A percentile compares a stretch with the other conserved stretches of the same genome.
These are phyloP conservation scores for Trichoderma guizhouense DNA, from an alignment of 2,329 filamentous ascomycete species.

Conservation along the genomic window DNA sequence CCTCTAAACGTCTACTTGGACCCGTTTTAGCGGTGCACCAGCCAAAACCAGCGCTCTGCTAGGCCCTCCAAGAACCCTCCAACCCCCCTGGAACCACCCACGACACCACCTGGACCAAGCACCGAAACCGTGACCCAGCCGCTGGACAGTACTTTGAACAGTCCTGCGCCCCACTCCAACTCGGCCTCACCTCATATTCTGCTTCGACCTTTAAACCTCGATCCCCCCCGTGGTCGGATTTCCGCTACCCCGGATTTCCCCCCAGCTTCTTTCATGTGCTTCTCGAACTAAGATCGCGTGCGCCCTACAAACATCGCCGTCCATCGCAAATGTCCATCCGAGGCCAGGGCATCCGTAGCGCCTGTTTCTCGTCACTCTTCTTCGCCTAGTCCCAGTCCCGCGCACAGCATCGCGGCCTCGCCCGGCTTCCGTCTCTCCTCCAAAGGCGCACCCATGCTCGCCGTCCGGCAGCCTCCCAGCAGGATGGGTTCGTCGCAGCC, in stretches of 20 bases:
- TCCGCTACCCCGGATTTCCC: slow-evolving; percentile 24
- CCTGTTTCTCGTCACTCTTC: neutral
- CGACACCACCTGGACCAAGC: neutral
- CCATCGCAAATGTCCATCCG: slow-evolving; percentile 11
- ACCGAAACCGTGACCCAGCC: slow-evolving; percentile 14
- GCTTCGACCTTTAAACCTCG: slow-evolving; percentile 16
- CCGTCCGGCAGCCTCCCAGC: slow-evolving; percentile 49
- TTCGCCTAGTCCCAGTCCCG: neutral
- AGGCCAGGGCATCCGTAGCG: neutral
- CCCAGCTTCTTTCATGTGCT: slow-evolving; percentile 21
- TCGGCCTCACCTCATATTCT: slow-evolving; percentile 14
- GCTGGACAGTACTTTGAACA: neutral
- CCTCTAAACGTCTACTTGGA: neutral
- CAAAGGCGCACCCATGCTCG: slow-evolving; percentile 53
- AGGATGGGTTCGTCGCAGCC: slow-evolving; percentile 60
- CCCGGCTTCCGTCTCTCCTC: neutral
- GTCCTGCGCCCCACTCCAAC: slow-evolving; percentile 18
- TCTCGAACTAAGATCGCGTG: slow-evolving; percentile 19
- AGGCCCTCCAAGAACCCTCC: neutral
- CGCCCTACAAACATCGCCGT: neutral
- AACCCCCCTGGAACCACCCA: neutral
- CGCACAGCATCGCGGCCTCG: neutral
- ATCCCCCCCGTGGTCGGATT: slow-evolving; percentile 13
- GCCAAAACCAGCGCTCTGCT: neutral
- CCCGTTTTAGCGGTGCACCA: slow-evolving; percentile 3